These are phyloP conservation scores for Diversispora epigaea DNA, from an alignment of 192 early-diverging fungal species.

Conservation along the genomic window DNA sequence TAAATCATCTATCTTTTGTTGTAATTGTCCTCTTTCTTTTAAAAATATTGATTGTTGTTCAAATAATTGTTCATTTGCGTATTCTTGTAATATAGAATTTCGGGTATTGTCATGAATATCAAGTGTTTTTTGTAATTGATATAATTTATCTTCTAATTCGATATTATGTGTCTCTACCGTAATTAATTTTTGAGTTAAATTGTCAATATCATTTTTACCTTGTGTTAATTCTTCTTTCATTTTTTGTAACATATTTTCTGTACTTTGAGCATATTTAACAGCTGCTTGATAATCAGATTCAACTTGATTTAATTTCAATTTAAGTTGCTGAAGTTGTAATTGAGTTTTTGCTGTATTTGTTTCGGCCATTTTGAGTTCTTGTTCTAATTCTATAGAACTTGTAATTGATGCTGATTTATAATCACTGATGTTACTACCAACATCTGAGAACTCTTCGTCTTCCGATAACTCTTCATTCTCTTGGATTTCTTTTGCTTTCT, in stretches of 20 bases:
- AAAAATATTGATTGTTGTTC: not conserved
- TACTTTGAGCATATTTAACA: constrained; percentile 31
- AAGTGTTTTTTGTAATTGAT: constrained; percentile 39
- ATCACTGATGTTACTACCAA: too few relatives aligned
- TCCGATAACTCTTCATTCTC: not conserved
- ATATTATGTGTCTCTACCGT: constrained; percentile 28
- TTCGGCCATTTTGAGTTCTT: constrained; percentile 14
- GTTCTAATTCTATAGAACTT: not conserved
- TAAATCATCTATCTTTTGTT: constrained; percentile 16
- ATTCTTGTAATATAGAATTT: constrained; percentile 26
- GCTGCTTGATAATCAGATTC: constrained; percentile 47
- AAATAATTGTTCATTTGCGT: not conserved
- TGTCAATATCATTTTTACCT: constrained; percentile 29
- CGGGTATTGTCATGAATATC: constrained; percentile 1
- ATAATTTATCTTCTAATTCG: constrained; percentile 39
- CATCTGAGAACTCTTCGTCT: too few relatives aligned
- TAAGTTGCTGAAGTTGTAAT: constrained; percentile 24
- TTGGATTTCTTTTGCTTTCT: not conserved
- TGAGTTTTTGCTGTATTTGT: constrained; percentile 12
- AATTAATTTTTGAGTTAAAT: constrained; percentile 6
- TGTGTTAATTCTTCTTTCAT: constrained; percentile 36
- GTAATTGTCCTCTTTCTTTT: not conserved
- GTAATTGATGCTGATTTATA: too few relatives aligned
- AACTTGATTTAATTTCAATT: constrained; percentile 41
- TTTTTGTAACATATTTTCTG: constrained; percentile 36